phyloP scores from a whole-genome alignment of 2,329 filamentous ascomycete species.

The Camptophora hylomeconis region DNA sequence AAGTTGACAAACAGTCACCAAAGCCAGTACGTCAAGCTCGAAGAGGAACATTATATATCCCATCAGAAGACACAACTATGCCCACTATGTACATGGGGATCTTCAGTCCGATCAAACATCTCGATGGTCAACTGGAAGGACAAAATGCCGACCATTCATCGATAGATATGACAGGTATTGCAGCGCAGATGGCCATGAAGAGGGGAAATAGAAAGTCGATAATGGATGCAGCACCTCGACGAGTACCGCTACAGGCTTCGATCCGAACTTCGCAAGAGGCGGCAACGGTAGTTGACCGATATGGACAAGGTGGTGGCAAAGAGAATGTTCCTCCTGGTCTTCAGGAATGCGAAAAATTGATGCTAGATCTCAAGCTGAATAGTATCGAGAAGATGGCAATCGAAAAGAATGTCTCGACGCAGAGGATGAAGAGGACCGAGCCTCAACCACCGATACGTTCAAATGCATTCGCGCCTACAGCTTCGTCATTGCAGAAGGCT shows the following conservation, averaged over 20 bases:
- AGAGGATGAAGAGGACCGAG: too few relatives aligned
- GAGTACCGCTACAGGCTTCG: conserved; percentile 36
- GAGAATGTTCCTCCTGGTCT: conserved; percentile 48
- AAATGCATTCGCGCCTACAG: too few relatives aligned
- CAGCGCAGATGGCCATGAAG: conserved; percentile 23
- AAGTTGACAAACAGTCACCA: conserved; percentile 7
- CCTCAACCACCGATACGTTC: too few relatives aligned
- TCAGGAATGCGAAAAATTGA: conserved; percentile 5
- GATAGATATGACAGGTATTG: conserved; percentile 22
- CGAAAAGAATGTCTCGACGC: too few relatives aligned
- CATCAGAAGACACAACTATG: conserved; percentile 28
- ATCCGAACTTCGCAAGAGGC: conserved; percentile 27
- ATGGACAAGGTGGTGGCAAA: conserved; percentile 45
- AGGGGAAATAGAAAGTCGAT: conserved; percentile 13
- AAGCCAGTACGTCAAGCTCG: conserved; percentile 21
- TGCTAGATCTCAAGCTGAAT: too few relatives aligned
- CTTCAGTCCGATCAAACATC: conserved; percentile 27
- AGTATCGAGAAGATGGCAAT: too few relatives aligned
- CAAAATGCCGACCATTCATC: conserved; percentile 12
- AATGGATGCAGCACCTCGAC: conserved; percentile 34
- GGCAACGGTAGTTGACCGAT: conserved; percentile 30
- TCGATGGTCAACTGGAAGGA: conserved; percentile 7
- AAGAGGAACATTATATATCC: conserved; percentile 29
- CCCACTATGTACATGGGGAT: conserved; percentile 31
- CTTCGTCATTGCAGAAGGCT: too few relatives aligned